Evolutionary conservation across 306 rosid genomes (phyloP), one percentile per base, ranked within the genome.

Genomic region (Sicyos edulis): DNA sequence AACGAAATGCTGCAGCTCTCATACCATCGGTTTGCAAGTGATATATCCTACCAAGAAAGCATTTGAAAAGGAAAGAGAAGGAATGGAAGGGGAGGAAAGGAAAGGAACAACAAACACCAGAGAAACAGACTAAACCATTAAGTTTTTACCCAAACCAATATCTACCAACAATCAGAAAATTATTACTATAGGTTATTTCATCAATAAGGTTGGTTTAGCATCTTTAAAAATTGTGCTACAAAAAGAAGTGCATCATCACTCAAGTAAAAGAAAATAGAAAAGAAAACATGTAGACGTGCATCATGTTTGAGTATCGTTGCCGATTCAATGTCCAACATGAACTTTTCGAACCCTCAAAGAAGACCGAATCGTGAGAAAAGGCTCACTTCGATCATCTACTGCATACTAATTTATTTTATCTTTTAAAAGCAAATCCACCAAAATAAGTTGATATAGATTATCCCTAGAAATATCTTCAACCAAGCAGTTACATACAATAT

Each of bases 1-100:
- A 74, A 63, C 78, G 85, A 57, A 71, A 44, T 80, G 78, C 74
- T 22, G 85, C 88, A 75, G 81, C 86, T 74, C 86, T 78, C 71
- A 66, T 67, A 78, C 78, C 88, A 76, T 76, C 87, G 49, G 50
- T 78, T 80, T 85, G 83, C 72, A 72, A 84, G 80, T 77, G 8
- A 37, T 37, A 37, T 37, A 37, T 75, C 88, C 88, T 85, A 82
- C 63, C 78, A 79, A 60, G 17, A 68, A 68, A 50, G 47, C 7
- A 22, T 15, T 21, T 49, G 49, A 74, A 32, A 40, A 50, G 67
- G 69, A 58, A 8, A 22, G 68, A 37, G 44, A 3, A 37, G 44
- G 17, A 32, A 14, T 32, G 47, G 42, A 26, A 37, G n/a, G 37
- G 17, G 44, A 9, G 56, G 22, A 37, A 7, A 6, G 26, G 26